Base-by-base conservation (phyloP, 2,329 filamentous ascomycete genomes). In the Setomelanomma holmii region DNA sequence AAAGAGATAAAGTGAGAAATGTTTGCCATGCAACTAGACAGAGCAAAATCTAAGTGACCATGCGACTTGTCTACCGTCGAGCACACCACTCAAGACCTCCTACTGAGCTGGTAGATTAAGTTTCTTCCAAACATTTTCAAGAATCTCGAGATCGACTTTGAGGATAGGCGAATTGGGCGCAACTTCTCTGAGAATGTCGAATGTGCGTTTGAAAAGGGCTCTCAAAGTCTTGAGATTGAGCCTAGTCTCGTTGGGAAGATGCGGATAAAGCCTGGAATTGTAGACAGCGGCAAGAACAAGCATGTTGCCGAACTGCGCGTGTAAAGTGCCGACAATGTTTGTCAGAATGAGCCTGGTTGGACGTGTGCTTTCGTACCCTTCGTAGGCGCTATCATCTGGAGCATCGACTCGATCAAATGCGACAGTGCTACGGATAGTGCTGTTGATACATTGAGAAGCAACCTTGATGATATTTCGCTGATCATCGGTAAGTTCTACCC, bases 251-350 rank as follows among this genome's bases (percentile, higher is more conserved):
- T 38, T 40, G 5, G 67, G 68, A 5, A 73, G 57, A 24, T 64
- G 60, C 78, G 75, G 0, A 36, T 61, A 61, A 5, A 75, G 61
- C 6, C 63, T 63, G 40, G 93, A 89, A 55, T 82, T 84, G 74
- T 86, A 93, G 3, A 89, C 89, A 1, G 93, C 92, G 21, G 90
- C 86, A 2, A 99, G 84, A n/a, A 96, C 91, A 42, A 98, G 81
- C 67, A 97, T 85, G 71, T 98, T 98, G 52, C 95, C 93, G 80
- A 96, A 99, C 91, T 99, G 95, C 5, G 55, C 58, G 81, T 97
- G 93, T 56, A 92, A 89, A 16, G 93, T 98, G 45, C 93, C 93
- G 75, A 96, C 96, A 20, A 96, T 88, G 66, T 97, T 98, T n/a
- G 93, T 98, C 49, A 98, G 87, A 45, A 97, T 88, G 7, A 90